Evolutionary conservation across 805 yeast genomes (phyloP).

Genomic region (Barnettozyma sucrosica): DNA sequence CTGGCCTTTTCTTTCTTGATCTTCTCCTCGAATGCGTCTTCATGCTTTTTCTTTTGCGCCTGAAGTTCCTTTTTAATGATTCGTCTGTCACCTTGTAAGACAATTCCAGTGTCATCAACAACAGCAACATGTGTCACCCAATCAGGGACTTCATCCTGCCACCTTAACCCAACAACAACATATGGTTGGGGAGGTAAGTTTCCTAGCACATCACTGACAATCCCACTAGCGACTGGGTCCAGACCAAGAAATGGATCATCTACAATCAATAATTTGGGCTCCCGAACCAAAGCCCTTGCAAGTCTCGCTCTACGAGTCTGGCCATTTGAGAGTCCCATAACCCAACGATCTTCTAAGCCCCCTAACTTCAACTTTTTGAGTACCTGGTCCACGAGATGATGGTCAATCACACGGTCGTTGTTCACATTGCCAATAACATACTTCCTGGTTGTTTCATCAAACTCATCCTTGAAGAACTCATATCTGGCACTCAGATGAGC

Average conservation of each 20-base stretch:
- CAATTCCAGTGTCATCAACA: slow-evolving; percentile 51
- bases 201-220: slow-evolving; percentile 51
- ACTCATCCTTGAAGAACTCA: slow-evolving; percentile 79
- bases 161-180: slow-evolving; percentile 68
- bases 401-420: slow-evolving; percentile 28
- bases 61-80: slow-evolving; percentile 24
- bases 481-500: slow-evolving; percentile 87
- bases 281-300: slow-evolving; percentile 62
- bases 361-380: slow-evolving; percentile 47
- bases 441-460: slow-evolving; percentile 63
- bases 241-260: slow-evolving; percentile 94
- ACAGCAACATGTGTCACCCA: slow-evolving; percentile 76
- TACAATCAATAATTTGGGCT: slow-evolving; percentile 62
- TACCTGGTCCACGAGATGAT: slow-evolving; percentile 35
- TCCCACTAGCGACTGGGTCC: slow-evolving; percentile 64
- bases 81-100: slow-evolving; percentile 39
- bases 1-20: slow-evolving; percentile 13
- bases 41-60: slow-evolving; percentile 18
- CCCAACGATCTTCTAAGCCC: slow-evolving; percentile 65
- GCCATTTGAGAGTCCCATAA: slow-evolving; percentile 86
- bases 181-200: slow-evolving; percentile 42
- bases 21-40: slow-evolving; percentile 12
- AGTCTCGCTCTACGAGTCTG: slow-evolving; percentile 87
- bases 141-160: slow-evolving; percentile 67
- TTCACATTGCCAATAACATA: slow-evolving; percentile 49